phyloP scores from a whole-genome alignment of 2,329 filamentous ascomycete species.

The Fusarium decemcellulare region DNA sequence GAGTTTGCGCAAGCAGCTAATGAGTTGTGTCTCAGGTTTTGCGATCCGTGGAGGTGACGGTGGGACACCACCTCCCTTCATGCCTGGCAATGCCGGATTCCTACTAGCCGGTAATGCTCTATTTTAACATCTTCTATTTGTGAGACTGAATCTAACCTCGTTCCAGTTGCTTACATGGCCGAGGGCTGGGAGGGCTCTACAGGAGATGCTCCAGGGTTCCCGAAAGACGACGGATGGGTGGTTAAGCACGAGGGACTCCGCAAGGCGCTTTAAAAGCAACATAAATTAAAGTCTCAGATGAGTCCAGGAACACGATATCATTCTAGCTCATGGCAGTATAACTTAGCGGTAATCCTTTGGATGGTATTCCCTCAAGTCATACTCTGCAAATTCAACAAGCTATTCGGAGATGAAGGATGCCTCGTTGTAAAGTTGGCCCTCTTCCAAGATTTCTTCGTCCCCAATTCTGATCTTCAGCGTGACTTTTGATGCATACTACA shows the following conservation, averaged over 20 bases:
- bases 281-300: too few relatives aligned
- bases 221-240: conserved; percentile 51
- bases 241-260: conserved; percentile 53
- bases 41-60: conserved; percentile 50
- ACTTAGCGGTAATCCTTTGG: too few relatives aligned
- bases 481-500: too few relatives aligned
- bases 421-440: too few relatives aligned
- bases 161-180: conserved; percentile 54
- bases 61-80: conserved; percentile 50
- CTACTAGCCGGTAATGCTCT: conserved; percentile 46
- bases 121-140: fast-evolving
- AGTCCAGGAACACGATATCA: too few relatives aligned
- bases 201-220: conserved; percentile 53
- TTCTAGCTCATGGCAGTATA: too few relatives aligned
- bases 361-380: too few relatives aligned
- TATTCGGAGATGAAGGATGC: too few relatives aligned
- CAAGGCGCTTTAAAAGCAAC: conserved; percentile 48
- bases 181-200: conserved; percentile 45
- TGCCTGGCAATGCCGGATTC: conserved; percentile 56
- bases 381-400: too few relatives aligned
- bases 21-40: conserved; percentile 33
- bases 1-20: neutral
- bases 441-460: too few relatives aligned
- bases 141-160: neutral
- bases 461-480: too few relatives aligned